Evolutionary conservation across 495 filamentous ascomycete genomes (phyloP), one percentile per base, ranked within the genome.

Genomic region (Delitschia confertaspora): DNA sequence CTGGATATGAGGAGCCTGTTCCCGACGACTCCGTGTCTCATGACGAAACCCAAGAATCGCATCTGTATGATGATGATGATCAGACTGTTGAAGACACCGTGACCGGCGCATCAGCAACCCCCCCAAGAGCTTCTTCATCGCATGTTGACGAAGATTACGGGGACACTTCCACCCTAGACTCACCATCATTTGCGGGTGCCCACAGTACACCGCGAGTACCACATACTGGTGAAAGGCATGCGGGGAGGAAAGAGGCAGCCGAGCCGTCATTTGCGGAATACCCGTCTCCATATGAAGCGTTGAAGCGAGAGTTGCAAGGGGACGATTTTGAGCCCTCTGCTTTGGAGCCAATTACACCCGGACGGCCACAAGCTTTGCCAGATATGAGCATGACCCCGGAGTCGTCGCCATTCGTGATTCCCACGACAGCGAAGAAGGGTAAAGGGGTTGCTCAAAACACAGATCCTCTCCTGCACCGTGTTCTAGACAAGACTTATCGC

Each of bases 401-500:
- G 2, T 64, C 62, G 11, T 66, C 64, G 6, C 64, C 64, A 10
- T 62, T 65, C 49, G 52, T 51, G 22, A 55, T 58, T 11, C 43
- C 62, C 21, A 55, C 60, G 5, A 42, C 58, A 3, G 48, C 51
- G 22, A 37, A 46, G 22, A 43, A 36, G 21, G 16, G 21, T 10
- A 18, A 31, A 0, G 33, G 40, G 42, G 48, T 46, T 42, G 60
- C 43, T 51, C 58, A 46, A 68, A 64, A 61, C 40, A 59, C 67
- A 17, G 86, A 94, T 59, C 76, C 80, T 1, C 71, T 98, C 5
- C 69, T 98, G 8, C 91, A 98, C 60, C 82, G 82, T 45, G 70
- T 96, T 25, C 76, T 86, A 6, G 85, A 95, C 66, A 95, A 91
- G 60, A 95, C 82, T 31, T 98, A 93, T 63, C 83, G 93, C 21